Percentiles rank a stretch among this genome's conserved stretches.
Evolutionary conservation across 129 eudicot species (phyloP).

Genomic region (Lonicera japonica): DNA sequence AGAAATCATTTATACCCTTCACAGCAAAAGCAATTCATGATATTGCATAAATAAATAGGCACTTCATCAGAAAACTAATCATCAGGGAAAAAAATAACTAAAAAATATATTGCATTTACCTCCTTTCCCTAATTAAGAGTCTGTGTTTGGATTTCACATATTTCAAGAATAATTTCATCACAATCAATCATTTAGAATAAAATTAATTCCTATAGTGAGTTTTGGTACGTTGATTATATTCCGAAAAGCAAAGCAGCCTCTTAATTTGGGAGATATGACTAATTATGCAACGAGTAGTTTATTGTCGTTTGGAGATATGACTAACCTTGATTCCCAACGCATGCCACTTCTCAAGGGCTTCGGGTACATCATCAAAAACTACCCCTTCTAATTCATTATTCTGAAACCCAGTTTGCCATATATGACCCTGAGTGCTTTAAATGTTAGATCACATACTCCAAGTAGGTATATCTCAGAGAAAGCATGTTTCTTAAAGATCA

Average conservation of each 20-base stretch:
- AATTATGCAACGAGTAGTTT: neutral
- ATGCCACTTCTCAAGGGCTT: conserved; percentile 89
- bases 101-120: neutral
- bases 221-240: too few species aligned
- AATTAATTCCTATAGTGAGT: too few species aligned
- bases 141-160: too few species aligned
- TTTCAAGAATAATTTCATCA: too few species aligned
- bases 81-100: neutral
- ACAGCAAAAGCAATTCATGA: too few species aligned
- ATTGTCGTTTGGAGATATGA: neutral
- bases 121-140: too few species aligned
- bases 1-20: too few species aligned
- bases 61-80: neutral
- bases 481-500: conserved; percentile 4
- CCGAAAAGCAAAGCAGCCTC: too few species aligned
- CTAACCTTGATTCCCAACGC: conserved; percentile 73
- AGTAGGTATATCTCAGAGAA: neutral
- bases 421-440: conserved; percentile 66
- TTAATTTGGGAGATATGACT: too few species aligned
- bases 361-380: conserved; percentile 93
- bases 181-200: too few species aligned
- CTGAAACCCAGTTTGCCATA: conserved; percentile 89
- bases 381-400: conserved; percentile 66
- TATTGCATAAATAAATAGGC: neutral
- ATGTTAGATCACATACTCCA: conserved; percentile 12